Conservation (phyloP, 1,284 basidiomycete species). For the Agaricales sp. region DNA sequence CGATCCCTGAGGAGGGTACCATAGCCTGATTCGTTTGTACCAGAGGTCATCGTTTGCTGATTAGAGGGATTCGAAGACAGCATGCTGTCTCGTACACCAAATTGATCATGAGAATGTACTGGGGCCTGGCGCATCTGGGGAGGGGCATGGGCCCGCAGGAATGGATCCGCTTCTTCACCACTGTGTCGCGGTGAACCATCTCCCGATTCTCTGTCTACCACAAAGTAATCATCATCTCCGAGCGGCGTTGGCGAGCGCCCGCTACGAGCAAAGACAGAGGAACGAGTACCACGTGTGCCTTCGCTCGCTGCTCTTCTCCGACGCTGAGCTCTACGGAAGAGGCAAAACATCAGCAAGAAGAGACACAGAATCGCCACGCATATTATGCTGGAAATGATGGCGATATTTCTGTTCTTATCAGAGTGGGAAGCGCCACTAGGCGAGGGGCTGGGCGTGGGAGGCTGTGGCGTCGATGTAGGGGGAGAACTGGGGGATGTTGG, state of each 20-base stretch:
- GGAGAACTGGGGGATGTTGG: constrained; percentile 32
- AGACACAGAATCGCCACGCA: not conserved
- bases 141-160: not conserved
- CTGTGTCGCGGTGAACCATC: not conserved
- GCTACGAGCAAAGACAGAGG: not conserved
- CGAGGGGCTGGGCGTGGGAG: not conserved
- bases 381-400: constrained; percentile 1
- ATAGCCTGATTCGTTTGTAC: not conserved
- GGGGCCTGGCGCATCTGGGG: not conserved
- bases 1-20: not conserved
- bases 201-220: not conserved
- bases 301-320: not conserved
- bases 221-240: not conserved
- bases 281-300: not conserved
- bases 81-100: not conserved
- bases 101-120: not conserved
- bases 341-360: not conserved
- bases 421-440: not conserved
- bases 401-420: not conserved
- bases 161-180: constrained; percentile 1
- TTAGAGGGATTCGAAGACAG: not conserved
- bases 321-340: not conserved
- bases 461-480: not conserved
- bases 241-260: not conserved
- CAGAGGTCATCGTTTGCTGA: not conserved